Percentiles rank a stretch among this genome's conserved stretches.
phyloP scores from a whole-genome alignment of 441 rosid species.

The Croton setiger region DNA sequence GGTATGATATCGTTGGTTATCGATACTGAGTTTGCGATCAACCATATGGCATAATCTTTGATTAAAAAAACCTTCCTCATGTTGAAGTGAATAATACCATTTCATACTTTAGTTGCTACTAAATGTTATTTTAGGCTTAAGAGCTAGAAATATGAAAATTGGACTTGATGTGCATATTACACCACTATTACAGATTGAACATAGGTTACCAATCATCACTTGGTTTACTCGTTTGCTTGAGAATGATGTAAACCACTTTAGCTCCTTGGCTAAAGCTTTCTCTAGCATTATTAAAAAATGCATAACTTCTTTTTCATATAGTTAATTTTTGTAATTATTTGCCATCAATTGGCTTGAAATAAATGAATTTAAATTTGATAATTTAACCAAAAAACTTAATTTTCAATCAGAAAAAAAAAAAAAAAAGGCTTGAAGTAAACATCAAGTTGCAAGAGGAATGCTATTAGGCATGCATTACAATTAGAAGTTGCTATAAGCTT shows the following conservation, averaged over 20 bases:
- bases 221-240: not conserved
- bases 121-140: not conserved
- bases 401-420: too few species aligned
- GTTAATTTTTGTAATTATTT: too few species aligned
- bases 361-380: too few species aligned
- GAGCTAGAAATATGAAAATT: not conserved
- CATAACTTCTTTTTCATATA: not conserved
- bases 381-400: too few species aligned
- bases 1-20: not conserved
- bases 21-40: not conserved
- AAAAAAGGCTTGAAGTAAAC: too few species aligned
- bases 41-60: not conserved
- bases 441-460: not conserved
- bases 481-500: not conserved
- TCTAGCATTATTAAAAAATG: not conserved
- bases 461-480: not conserved
- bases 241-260: not conserved
- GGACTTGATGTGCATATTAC: not conserved
- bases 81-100: too few species aligned
- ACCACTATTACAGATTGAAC: not conserved
- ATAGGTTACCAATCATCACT: not conserved
- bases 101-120: too few species aligned
- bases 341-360: too few species aligned
- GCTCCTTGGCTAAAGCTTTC: not conserved
- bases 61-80: not conserved